phyloP scores from a whole-genome alignment of 192 early-diverging fungal species.

The Anaeromyces robustus region DNA sequence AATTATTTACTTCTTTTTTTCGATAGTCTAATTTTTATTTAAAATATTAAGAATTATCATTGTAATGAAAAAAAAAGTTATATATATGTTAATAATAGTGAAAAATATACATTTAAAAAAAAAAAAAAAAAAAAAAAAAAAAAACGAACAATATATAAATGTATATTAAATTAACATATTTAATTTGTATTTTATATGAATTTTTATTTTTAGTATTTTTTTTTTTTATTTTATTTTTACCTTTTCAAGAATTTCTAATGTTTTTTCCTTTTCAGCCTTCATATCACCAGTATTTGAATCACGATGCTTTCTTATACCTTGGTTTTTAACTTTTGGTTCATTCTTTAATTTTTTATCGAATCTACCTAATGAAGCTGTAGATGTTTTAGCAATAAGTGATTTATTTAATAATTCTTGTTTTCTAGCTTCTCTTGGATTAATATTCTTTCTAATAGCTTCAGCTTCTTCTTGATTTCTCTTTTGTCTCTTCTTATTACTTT shows the following conservation, averaged over 20 bases:
- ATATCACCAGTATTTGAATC: background rate
- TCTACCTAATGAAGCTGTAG: constrained; percentile 82
- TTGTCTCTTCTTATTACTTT: constrained; percentile 75
- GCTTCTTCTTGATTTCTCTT: constrained; percentile 74
- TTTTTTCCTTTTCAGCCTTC: constrained; percentile 41
- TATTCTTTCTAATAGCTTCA: constrained; percentile 28
- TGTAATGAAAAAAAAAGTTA: too few species aligned
- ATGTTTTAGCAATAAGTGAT: constrained; percentile 56
- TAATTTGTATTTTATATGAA: too few species aligned
- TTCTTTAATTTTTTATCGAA: constrained; percentile 72
- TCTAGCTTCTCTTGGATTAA: constrained; percentile 34
- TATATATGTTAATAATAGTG: too few species aligned
- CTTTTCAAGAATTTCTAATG: constrained; percentile 51
- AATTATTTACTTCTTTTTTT: background rate
- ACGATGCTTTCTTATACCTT: background rate
- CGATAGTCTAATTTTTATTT: background rate
- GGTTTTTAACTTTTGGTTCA: constrained; percentile 71
- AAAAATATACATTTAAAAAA: too few species aligned
- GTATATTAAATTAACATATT: too few species aligned
- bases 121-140: too few species aligned
- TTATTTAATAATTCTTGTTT: constrained; percentile 56
- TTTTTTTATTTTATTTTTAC: constrained; percentile 7
- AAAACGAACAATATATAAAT: too few species aligned
- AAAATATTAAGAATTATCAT: too few species aligned
- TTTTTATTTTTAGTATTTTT: too few species aligned